Base-by-base conservation (phyloP, 208 protist species). In the Leishmania gerbilli region DNA sequence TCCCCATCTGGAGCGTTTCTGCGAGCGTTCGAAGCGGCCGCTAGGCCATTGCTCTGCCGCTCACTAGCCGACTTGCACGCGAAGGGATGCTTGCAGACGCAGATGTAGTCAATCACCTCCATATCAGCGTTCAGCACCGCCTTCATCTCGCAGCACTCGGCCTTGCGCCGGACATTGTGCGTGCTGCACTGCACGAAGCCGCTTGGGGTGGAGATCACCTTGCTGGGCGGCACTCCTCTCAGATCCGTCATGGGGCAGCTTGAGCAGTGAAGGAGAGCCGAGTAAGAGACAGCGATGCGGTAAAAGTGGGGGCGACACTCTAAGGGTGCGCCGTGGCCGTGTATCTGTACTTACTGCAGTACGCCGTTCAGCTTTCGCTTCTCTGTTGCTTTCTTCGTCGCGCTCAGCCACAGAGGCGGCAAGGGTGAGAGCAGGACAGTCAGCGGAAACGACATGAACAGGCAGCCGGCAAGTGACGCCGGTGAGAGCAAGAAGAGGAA, bases 101-200 rank as follows among this genome's bases (percentile, higher is more conserved):
- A 96, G 47, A 85, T 83, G 62, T 92, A 91, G 42, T 81, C 87
- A 45, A 95, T 77, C 34, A 95, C 80, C 42, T 91, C 84, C 77
- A 89, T 91, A 64, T 96, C 93, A 3, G 93, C 93, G 74, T 96
- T 89, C 79, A 88, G 84, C 13, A 96, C 80, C 24, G 90, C 87
- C 72, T 62, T 84, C 71, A 80, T 68, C 56, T 82, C 76, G 77
- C 93, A 96, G 71, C 86, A 95, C 24, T 84, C 88, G 0, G 84
- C 86, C 40, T 88, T 84, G 58, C 93, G 91, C 2, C 85, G 88
- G 34, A 79, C 79, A 65, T 87, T 82, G 83, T 96, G 93, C 77
- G 79, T 47, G 53, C 76, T 79, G 77, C 93, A 96, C 42, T 82
- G 77, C 47, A 93, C 91, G 78, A 91, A 89, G 15, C 88, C 88